Evolutionary conservation across 768 basidiomycete genomes (phyloP).

Genomic region (Suillus decipiens): DNA sequence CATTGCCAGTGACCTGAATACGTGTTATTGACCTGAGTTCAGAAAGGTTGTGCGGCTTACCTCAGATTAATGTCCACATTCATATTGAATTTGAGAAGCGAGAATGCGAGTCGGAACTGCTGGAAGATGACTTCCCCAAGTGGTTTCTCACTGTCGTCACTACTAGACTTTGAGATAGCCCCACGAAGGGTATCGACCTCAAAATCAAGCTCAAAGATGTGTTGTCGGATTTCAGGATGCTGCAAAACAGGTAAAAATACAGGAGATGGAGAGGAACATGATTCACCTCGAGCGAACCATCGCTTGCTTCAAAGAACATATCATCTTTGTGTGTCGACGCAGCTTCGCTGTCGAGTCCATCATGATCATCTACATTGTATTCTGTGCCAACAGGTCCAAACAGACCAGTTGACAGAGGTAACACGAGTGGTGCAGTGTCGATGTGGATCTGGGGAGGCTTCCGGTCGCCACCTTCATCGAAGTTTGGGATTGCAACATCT

Average conservation of each 20-base stretch:
- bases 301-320: slow-evolving; percentile 73
- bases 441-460: slow-evolving; percentile 23
- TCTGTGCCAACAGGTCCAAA: slow-evolving; percentile 58
- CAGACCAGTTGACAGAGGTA: slow-evolving; percentile 56
- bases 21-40: slow-evolving; percentile 13
- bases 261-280: slow-evolving; percentile 3
- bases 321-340: slow-evolving; percentile 48
- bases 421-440: slow-evolving; percentile 34
- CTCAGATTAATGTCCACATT: slow-evolving; percentile 80
- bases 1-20: slow-evolving; percentile 70
- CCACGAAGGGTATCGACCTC: slow-evolving; percentile 82
- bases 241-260: slow-evolving; percentile 14
- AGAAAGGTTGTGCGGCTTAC: slow-evolving; percentile 37
- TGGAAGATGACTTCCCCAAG: slow-evolving; percentile 81
- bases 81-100: slow-evolving; percentile 83
- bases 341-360: slow-evolving; percentile 46
- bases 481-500: slow-evolving; percentile 86
- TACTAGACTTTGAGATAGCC: slow-evolving; percentile 69
- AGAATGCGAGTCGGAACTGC: slow-evolving; percentile 74
- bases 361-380: slow-evolving; percentile 69
- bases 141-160: slow-evolving; percentile 63
- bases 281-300: slow-evolving; percentile 56
- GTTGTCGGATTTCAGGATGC: slow-evolving; percentile 47
- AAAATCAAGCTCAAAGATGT: slow-evolving; percentile 84
- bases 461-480: slow-evolving; percentile 49